These are phyloP conservation scores for Yamadazyma diospyri DNA, from an alignment of 1,139 yeast genomes.

Conservation along the genomic window DNA sequence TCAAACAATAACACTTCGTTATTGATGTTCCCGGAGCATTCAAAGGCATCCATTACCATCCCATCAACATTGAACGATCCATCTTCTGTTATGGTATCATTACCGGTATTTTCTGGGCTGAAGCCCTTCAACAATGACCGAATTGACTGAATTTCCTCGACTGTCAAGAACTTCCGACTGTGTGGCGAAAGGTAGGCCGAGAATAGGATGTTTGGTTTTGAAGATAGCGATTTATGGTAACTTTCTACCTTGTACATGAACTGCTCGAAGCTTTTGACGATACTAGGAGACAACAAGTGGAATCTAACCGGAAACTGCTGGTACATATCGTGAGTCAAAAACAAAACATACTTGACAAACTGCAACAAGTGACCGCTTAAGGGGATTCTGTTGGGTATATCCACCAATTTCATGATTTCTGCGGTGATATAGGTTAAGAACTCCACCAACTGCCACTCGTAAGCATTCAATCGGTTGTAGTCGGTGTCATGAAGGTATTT, in stretches of 20 bases:
- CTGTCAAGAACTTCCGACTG: slow-evolving; percentile 22
- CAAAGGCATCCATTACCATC: slow-evolving; percentile 23
- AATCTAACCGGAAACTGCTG: slow-evolving; percentile 12
- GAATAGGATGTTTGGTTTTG: slow-evolving; percentile 17
- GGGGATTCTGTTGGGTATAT: slow-evolving; percentile 2
- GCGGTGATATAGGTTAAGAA: slow-evolving; percentile 11
- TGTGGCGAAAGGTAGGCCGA: slow-evolving; percentile 27
- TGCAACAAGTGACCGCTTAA: slow-evolving; percentile 8
- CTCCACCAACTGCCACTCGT: slow-evolving; percentile 16
- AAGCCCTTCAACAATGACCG: slow-evolving; percentile 5
- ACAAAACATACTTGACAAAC: slow-evolving; percentile 12
- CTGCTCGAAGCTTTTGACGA: slow-evolving; percentile 11
- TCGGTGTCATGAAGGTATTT: slow-evolving; percentile 3
- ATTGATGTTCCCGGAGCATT: slow-evolving; percentile 26
- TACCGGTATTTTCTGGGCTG: not conserved
- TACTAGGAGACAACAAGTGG: slow-evolving; percentile 10
- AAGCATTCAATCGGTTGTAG: slow-evolving; percentile 5
- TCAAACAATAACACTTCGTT: slow-evolving; percentile 25
- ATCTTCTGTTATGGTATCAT: slow-evolving; percentile 5
- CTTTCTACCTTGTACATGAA: slow-evolving; percentile 8
- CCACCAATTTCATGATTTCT: slow-evolving; percentile 9
- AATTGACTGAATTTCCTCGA: slow-evolving; percentile 18
- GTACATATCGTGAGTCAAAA: slow-evolving; percentile 11
- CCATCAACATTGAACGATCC: slow-evolving; percentile 20
- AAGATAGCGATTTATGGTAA: slow-evolving; percentile 11